These are phyloP conservation scores for Capronia coronata DNA, from an alignment of 2,329 filamentous ascomycete species.

Conservation along the genomic window DNA sequence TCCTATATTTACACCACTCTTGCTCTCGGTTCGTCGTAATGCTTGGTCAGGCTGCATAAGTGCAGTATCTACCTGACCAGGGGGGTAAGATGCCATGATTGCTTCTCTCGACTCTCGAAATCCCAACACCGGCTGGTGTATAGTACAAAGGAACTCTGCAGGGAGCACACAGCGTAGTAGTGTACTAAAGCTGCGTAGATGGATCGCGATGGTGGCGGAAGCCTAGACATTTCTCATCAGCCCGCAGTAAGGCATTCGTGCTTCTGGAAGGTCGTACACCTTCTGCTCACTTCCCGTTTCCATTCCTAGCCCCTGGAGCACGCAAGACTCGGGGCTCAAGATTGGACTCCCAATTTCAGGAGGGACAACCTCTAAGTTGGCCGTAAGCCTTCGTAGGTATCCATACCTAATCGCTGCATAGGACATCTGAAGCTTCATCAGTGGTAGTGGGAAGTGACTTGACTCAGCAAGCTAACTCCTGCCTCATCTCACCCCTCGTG, in stretches of 20 bases:
- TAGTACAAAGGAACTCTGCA: background rate
- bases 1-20: too few relatives aligned
- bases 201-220: background rate
- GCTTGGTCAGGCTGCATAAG: too few relatives aligned
- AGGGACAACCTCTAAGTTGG: too few relatives aligned
- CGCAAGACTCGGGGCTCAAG: background rate
- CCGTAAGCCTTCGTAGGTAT: too few relatives aligned
- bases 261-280: slow-evolving; percentile 9
- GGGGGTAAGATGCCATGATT: too few relatives aligned
- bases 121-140: background rate
- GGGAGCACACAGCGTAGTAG: too few relatives aligned
- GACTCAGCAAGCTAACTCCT: background rate
- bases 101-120: too few relatives aligned
- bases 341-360: background rate
- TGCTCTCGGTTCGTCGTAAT: too few relatives aligned
- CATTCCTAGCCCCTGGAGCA: slow-evolving; percentile 1
- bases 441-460: background rate
- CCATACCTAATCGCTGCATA: too few relatives aligned
- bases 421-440: too few relatives aligned
- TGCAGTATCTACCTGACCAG: too few relatives aligned
- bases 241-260: background rate
- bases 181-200: too few relatives aligned
- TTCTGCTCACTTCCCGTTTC: slow-evolving; percentile 6
- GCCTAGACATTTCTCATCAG: background rate
- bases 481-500: background rate